Evolutionary conservation across 345 rosid genomes (phyloP), one percentile per base, ranked within the genome.

Genomic region (Eucalyptus caleyi): DNA sequence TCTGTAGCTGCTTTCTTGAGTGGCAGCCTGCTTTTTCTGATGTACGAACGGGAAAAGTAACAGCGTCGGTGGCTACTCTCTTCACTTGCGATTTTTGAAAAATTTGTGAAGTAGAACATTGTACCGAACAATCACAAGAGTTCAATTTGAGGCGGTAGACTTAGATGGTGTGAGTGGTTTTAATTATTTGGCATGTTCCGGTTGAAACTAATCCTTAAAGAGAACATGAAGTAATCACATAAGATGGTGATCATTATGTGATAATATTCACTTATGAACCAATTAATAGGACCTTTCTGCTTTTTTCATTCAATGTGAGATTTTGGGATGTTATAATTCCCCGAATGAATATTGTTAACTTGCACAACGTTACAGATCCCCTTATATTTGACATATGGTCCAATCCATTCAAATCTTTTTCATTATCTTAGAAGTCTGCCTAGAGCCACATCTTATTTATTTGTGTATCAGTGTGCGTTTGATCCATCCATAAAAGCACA

Each of bases 391-490:
- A 5, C 37, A 10, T 2, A 7, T 0, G 0, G 44, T 69, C 81
- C 6, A 32, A 34, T 69, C 26, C 12, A 32, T 69, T 19, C 1
- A 6, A 3, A 69, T 34, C 4, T 3, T 69, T 69, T 34, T 77
- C 27, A 11, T 19, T 6, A 37, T 37, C 26, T 53, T 53, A 53
- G 1, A 53, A 53, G 59, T 8, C 0, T 19, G 5, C 0, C 59
- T 53, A 53, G 0, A 53, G 59, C 0, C 1, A 0, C 26, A 21
- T 53, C 0, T 53, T 53, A 0, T 53, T 53, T 53, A 53, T 53
- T 53, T 53, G 11, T 19, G 56, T 53, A 53, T 23, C 0, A 2
- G 1, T 34, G 5, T 11, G 14, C 2, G 3, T 19, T 1, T 72
- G 3, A 1, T 72, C 8, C 8, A 69, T 53, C 44, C 8, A 5